Evolutionary conservation across 139 green algal genomes (phyloP).

Genomic region (Ettlia oleoabundans): DNA sequence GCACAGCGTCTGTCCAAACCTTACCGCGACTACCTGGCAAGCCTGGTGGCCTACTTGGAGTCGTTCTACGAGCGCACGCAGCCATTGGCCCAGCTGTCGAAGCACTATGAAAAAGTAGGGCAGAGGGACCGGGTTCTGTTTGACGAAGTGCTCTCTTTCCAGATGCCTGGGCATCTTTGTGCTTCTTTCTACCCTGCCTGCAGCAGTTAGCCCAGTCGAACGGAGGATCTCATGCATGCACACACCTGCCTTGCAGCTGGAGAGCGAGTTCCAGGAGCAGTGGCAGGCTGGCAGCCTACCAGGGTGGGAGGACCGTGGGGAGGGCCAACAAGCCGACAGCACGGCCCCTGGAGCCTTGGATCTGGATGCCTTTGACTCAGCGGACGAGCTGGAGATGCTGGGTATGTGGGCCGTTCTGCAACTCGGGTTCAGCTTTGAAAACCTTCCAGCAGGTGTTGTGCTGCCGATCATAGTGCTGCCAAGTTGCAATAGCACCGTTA

Average conservation of each 20-base stretch:
- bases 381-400: slow-evolving; percentile 85
- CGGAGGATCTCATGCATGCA: background rate
- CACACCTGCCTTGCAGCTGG: slow-evolving; percentile 50
- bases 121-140: no score
- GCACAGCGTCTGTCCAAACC: slow-evolving; percentile 48
- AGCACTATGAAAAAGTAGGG: slow-evolving; percentile 60
- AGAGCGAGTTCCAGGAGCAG: slow-evolving; percentile 71
- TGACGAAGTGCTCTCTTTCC: no score
- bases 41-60: slow-evolving; percentile 84
- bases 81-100: slow-evolving; percentile 78
- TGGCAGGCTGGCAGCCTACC: slow-evolving; percentile 76
- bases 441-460: no score
- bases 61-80: slow-evolving; percentile 91
- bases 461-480: no score
- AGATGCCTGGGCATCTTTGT: background rate
- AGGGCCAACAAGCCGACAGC: slow-evolving; percentile 25
- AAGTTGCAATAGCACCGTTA: no score
- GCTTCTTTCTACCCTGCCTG: background rate
- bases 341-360: slow-evolving; percentile 55
- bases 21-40: slow-evolving; percentile 78
- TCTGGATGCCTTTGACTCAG: slow-evolving; percentile 82
- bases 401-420: no score
- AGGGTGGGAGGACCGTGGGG: slow-evolving; percentile 77
- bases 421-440: no score
- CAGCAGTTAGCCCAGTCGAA: background rate